phyloP scores from a whole-genome alignment of 2,329 filamentous ascomycete genomes.

The Geosmithia morbida region DNA sequence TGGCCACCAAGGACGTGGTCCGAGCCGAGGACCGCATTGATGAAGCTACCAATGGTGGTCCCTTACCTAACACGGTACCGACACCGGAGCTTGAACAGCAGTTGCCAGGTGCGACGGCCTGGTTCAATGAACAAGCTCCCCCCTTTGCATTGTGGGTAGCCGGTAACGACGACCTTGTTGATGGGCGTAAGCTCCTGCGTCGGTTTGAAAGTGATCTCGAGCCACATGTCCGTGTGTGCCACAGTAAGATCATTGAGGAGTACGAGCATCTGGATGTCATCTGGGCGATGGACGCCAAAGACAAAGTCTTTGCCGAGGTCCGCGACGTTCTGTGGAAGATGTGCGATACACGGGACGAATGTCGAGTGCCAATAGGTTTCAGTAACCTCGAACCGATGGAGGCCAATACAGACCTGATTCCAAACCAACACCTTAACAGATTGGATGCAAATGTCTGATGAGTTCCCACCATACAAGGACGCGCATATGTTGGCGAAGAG shows the following conservation, averaged over 20 bases:
- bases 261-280: constrained; percentile 93
- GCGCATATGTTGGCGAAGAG: too few relatives aligned
- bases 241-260: constrained; percentile 68
- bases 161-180: constrained; percentile 71
- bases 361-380: constrained; percentile 51
- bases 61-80: background rate
- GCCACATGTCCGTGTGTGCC: constrained; percentile 66
- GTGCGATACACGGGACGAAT: constrained; percentile 36
- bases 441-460: too few relatives aligned
- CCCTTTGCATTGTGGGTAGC: constrained; percentile 83
- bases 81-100: background rate
- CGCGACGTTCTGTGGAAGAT: constrained; percentile 77
- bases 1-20: constrained; percentile 61
- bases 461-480: too few relatives aligned
- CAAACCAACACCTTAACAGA: too few relatives aligned
- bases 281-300: constrained; percentile 81
- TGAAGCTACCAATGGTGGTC: background rate
- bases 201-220: constrained; percentile 67
- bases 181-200: constrained; percentile 59
- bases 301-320: constrained; percentile 71
- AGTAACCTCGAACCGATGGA: constrained; percentile 23
- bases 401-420: background rate
- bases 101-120: constrained; percentile 43
- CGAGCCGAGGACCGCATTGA: constrained; percentile 47
- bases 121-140: constrained; percentile 69